Evolutionary conservation across 768 basidiomycete genomes (phyloP), one percentile per base, ranked within the genome.

Genomic region (Strobilomyces confusus): DNA sequence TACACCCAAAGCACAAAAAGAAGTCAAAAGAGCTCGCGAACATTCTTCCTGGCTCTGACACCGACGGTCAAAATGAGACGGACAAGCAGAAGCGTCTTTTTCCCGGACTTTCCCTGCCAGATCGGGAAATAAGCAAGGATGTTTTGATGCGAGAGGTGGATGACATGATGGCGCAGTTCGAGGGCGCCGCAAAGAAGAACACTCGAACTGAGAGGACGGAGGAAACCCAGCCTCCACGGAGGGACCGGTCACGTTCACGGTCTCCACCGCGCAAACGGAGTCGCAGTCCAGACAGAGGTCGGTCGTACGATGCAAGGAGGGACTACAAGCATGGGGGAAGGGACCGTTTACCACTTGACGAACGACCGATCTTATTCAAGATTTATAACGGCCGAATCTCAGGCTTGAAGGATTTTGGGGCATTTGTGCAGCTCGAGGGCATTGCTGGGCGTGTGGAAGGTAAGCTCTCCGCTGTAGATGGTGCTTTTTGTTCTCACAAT

Each of bases 1-100:
- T 98, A 78, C 95, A 99, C 63, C 97, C 95, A 1, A 97, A 93
- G 64, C 88, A 98, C 76, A 97, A 92, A 77, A 90, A 90, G 70
- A 76, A 73, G 40, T 73, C 76, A 26, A 65, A 70, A 22, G 50
- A 63, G 17, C 69, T 69, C 33, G 61, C 69, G 22, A 75, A 76
- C 49, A 75, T 72, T 34, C 73, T 75, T 44, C 51, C 60, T 9
- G 68, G 63, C 15, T 65, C 63, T 32, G 69, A 72, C 43, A 57
- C 52, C 42, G 67, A 68, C 20, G 71, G 66, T 48, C 74, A 69
- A 37, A 58, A 59, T 3, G 91, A 93, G 63, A 67, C 79, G 58
- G 89, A 92, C 65, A 86, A 86, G 70, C 80, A 86, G 75, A 84
- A 81, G 65, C 83, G 95, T 26, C 65, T 98, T 68, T 95, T 98